Evolutionary conservation across 495 filamentous ascomycete species (phyloP).

Genomic region (Polyplosphaeria fusca): DNA sequence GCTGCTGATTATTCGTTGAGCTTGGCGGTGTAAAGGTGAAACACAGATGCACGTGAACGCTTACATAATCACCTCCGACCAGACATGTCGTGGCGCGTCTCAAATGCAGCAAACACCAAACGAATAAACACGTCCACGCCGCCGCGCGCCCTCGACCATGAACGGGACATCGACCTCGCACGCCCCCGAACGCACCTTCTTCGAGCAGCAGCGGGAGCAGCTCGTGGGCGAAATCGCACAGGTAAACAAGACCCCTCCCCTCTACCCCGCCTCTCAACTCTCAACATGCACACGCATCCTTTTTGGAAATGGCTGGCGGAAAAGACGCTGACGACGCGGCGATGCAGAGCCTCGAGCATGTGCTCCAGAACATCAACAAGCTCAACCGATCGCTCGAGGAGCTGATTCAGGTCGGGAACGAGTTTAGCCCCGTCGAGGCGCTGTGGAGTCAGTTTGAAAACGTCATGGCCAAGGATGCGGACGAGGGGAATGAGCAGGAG

Average conservation of each 20-base stretch:
- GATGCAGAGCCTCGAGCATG: slow-evolving; percentile 78
- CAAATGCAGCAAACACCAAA: no score
- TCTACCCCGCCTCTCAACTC: not conserved
- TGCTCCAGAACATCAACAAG: slow-evolving; percentile 93
- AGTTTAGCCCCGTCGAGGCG: slow-evolving; percentile 93
- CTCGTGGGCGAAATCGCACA: slow-evolving; percentile 75
- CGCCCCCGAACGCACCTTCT: slow-evolving; percentile 44
- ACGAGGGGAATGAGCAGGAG: slow-evolving; percentile 27
- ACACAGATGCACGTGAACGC: no score
- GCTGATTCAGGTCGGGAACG: slow-evolving; percentile 91
- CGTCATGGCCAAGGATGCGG: slow-evolving; percentile 72
- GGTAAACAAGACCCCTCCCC: slow-evolving; percentile 46
- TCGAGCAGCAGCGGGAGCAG: slow-evolving; percentile 77
- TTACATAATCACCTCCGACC: no score
- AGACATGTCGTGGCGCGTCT: no score
- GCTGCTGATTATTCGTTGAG: no score
- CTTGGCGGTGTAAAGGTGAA: no score
- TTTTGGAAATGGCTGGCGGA: not conserved
- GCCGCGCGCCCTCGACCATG: no score
- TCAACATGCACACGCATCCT: not conserved
- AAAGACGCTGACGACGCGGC: not conserved
- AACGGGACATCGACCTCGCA: slow-evolving; percentile 12
- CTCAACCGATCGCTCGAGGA: slow-evolving; percentile 89
- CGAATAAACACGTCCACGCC: no score
- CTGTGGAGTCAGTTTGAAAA: slow-evolving; percentile 96